phyloP scores from a whole-genome alignment of 352 stramenopile species.

The Pythium periplocum region DNA sequence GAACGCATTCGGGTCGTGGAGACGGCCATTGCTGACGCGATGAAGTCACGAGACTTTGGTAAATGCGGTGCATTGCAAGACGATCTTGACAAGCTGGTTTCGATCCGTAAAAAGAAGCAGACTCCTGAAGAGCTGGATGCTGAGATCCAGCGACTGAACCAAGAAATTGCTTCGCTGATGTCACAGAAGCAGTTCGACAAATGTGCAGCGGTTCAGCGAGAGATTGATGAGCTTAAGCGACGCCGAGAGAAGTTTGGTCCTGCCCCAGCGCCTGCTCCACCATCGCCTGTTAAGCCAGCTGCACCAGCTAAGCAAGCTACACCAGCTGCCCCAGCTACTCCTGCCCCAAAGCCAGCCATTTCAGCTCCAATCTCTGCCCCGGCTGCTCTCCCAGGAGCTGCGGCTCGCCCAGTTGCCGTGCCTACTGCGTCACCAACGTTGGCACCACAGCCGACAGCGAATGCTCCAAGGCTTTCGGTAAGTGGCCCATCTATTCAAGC shows the following conservation, averaged over 20 bases:
- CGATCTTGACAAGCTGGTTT: slow-evolving; percentile 61
- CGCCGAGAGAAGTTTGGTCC: slow-evolving; percentile 53
- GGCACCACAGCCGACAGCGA: neutral
- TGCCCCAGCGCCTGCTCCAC: slow-evolving; percentile 17
- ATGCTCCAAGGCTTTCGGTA: no score
- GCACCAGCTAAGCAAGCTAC: slow-evolving; percentile 2
- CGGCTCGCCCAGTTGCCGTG: slow-evolving; percentile 6
- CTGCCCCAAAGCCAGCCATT: slow-evolving; percentile 1
- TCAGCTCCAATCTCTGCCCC: slow-evolving; percentile 40
- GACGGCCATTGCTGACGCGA: slow-evolving; percentile 59
- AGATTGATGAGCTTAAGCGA: slow-evolving; percentile 79
- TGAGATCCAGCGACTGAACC: slow-evolving; percentile 71
- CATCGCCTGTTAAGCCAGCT: slow-evolving; percentile 15
- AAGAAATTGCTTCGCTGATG: slow-evolving; percentile 61
- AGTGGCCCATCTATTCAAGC: neutral
- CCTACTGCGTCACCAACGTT: slow-evolving; percentile 3
- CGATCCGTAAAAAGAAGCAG: slow-evolving; percentile 81
- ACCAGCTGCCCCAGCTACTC: neutral
- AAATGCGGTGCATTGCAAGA: slow-evolving; percentile 67
- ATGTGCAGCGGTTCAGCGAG: slow-evolving; percentile 76
- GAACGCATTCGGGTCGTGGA: slow-evolving; percentile 72
- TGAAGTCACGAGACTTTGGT: slow-evolving; percentile 76
- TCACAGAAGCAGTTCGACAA: slow-evolving; percentile 84
- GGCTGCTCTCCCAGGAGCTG: slow-evolving; percentile 37
- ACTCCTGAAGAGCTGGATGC: slow-evolving; percentile 78